These are phyloP conservation scores for Verticillium tricorpus DNA, from an alignment of 2,329 filamentous ascomycete species.

Conservation along the genomic window DNA sequence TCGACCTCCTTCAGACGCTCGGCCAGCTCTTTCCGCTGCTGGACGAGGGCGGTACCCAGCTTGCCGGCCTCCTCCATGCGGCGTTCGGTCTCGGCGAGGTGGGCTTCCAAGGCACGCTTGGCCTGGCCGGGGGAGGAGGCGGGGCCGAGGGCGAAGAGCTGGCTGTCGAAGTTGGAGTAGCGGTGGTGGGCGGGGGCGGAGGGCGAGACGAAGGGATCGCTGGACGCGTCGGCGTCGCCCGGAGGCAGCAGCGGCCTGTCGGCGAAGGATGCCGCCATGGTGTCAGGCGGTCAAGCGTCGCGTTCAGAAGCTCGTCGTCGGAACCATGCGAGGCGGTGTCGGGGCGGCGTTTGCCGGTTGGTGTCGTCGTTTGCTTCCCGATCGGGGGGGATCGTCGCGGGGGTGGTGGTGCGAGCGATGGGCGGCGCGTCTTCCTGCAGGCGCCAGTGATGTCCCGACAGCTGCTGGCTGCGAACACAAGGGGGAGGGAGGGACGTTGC, in stretches of 20 bases:
- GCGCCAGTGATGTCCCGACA: too few relatives aligned
- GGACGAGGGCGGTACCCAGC: constrained; percentile 79
- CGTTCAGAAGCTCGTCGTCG: not conserved
- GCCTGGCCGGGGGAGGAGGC: constrained; percentile 77
- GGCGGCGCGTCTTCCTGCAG: too few relatives aligned
- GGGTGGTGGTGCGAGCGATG: too few relatives aligned
- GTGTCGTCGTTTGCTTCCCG: too few relatives aligned
- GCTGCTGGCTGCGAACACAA: too few relatives aligned
- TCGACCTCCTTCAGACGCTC: constrained; percentile 84
- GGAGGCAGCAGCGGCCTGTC: constrained; percentile 36
- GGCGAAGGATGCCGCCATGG: constrained; percentile 31
- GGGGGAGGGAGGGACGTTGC: too few relatives aligned
- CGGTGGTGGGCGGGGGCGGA: constrained; percentile 53
- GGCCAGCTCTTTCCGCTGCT: constrained; percentile 79
- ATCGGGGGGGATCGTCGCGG: too few relatives aligned
- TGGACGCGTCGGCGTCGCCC: constrained; percentile 26
- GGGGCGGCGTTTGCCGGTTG: too few relatives aligned
- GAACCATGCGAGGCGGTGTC: not conserved
- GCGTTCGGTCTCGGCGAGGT: constrained; percentile 87
- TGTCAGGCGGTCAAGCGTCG: not conserved
- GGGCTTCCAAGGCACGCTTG: constrained; percentile 83
- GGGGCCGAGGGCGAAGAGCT: constrained; percentile 74
- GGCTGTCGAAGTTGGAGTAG: constrained; percentile 78
- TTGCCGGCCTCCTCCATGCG: constrained; percentile 88
- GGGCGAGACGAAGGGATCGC: constrained; percentile 56